These are phyloP conservation scores for Phlebiopsis flavidoalba DNA, from an alignment of 768 basidiomycete species.

Conservation along the genomic window DNA sequence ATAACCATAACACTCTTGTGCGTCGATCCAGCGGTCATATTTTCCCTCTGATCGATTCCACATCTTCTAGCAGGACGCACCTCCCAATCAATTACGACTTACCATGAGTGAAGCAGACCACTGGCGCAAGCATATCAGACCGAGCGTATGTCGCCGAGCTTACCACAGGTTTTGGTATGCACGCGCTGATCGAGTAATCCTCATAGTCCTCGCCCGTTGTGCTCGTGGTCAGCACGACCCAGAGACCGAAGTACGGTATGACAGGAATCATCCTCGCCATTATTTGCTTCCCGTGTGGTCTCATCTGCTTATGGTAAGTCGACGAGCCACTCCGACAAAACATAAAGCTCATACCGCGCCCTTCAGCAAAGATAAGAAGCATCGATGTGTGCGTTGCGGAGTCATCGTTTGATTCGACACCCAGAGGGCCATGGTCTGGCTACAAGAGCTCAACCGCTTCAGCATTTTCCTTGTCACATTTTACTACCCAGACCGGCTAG, in stretches of 20 bases:
- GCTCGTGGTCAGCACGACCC: constrained; percentile 18
- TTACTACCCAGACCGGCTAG: no score
- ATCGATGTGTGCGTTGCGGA: constrained; percentile 9
- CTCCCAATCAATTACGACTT: no score
- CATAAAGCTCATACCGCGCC: not conserved
- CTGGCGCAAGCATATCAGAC: constrained; percentile 2
- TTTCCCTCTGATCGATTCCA: no score
- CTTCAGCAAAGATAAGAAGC: constrained; percentile 8
- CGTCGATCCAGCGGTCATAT: no score
- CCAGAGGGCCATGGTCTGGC: no score
- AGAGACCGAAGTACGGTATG: constrained; percentile 16
- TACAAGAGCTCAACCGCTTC: no score
- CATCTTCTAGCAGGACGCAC: no score
- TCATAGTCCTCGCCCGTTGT: constrained; percentile 10
- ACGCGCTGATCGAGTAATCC: not conserved
- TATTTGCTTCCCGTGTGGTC: constrained; percentile 19
- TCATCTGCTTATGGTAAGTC: constrained; percentile 19
- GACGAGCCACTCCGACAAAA: not conserved
- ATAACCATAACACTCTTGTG: no score
- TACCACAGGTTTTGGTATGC: not conserved
- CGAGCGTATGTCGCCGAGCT: not conserved
- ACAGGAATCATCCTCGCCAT: constrained; percentile 20
- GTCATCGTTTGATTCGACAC: not conserved
- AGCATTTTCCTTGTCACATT: no score
- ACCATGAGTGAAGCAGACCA: not conserved